Percentiles rank a stretch among this genome's conserved stretches.
These are phyloP conservation scores for Arctium lappa DNA, from an alignment of 129 eudicot genomes.

Conservation along the genomic window DNA sequence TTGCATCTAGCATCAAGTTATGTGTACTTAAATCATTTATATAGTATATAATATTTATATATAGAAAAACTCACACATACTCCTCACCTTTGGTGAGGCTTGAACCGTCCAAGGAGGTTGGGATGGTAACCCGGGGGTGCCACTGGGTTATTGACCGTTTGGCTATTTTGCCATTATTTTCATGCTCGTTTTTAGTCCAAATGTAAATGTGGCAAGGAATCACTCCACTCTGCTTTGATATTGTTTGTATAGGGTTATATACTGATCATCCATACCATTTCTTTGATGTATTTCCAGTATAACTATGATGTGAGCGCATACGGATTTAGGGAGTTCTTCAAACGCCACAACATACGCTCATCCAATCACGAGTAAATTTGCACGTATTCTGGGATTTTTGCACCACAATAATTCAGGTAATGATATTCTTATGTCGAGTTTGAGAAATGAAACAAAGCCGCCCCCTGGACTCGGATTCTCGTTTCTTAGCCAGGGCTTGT, in stretches of 20 bases:
- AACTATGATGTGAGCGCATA: constrained; percentile 75
- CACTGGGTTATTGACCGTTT: not conserved
- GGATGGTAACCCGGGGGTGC: not conserved
- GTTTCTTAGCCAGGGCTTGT: not conserved
- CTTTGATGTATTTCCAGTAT: constrained; percentile 45
- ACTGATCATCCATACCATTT: constrained; percentile 2
- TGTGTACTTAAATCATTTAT: not conserved
- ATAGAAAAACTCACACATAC: not conserved
- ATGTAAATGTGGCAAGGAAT: not conserved
- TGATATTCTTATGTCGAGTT: not conserved
- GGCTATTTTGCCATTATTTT: not conserved
- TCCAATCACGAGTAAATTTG: constrained; percentile 38
- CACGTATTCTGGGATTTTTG: not conserved
- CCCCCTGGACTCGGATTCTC: not conserved
- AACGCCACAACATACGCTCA: constrained; percentile 56
- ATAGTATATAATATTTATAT: not conserved
- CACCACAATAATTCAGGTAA: not conserved
- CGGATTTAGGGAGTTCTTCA: constrained; percentile 89
- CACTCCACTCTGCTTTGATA: not conserved
- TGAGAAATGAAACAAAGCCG: not conserved
- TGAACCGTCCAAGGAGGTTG: not conserved
- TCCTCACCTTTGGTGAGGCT: not conserved
- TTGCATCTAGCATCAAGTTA: not conserved
- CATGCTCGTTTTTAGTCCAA: not conserved
- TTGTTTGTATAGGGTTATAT: not conserved